Base-by-base conservation (phyloP, 306 rosid species). In the Inga leiocalycina region DNA sequence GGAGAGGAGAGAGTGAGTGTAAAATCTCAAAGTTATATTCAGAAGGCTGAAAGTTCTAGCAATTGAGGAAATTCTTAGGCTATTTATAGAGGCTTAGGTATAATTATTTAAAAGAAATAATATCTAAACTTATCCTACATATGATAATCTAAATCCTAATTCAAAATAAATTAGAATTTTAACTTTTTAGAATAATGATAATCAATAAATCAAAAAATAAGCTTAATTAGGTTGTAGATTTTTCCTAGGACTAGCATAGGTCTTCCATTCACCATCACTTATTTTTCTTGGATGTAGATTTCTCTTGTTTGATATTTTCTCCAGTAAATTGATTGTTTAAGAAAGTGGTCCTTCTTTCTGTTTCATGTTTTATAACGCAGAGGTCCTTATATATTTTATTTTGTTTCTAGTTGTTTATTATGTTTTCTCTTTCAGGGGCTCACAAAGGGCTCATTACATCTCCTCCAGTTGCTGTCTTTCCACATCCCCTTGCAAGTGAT, bases 401-500 rank as follows among this genome's bases (percentile, higher is more conserved):
- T 39, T 57, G 44, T 44, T 75, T 45, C 79, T 51, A 30, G 61
- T 79, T 84, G 44, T 80, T 85, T 34, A 70, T 84, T 79, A 69
- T 62, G 30, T 76, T 75, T 66, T 78, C 61, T 74, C 85, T 82
- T 85, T 69, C 92, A 97, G 99, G 91, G 41, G 98, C 94, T 88
- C 92, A 94, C 81, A 93, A 97, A 83, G 90, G 91, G 86, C 97
- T 97, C 82, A 94, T 97, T 77, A 81, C 89, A 22, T 97, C 99
- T 82, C 99, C 98, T 80, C 95, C 99, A 11, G 94, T 94, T 72
- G 98, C 99, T 5, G 94, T 97, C 80, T 97, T 97, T 86, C 99
- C 99, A 75, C 99, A 97, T 68, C 99, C 99, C 79, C 99, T 97
- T 80, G 95, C 93, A 81, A 94, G 88, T 83, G 99, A 97, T 89